Conservation (phyloP, 2,329 filamentous ascomycete genomes). For the Alternaria burnsii region DNA sequence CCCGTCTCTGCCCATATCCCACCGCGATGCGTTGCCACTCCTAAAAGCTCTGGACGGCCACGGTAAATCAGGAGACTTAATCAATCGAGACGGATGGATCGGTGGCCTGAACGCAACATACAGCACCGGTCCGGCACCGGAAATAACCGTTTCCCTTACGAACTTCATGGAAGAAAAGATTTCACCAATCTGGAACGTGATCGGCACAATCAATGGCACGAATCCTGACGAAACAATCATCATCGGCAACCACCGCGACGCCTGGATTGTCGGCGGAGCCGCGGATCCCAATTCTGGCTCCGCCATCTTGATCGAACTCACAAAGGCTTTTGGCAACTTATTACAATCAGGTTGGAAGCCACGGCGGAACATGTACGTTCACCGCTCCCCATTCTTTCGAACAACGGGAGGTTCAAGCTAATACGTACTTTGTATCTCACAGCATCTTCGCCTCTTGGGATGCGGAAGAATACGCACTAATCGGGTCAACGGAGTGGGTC, state of each 20-base stretch:
- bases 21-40: slow-evolving; percentile 79
- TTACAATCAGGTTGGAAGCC: slow-evolving; percentile 61
- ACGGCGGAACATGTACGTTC: slow-evolving; percentile 57
- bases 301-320: slow-evolving; percentile 59
- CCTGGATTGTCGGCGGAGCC: slow-evolving; percentile 63
- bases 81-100: slow-evolving; percentile 51
- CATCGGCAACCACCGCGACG: slow-evolving; percentile 63
- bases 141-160: slow-evolving; percentile 50
- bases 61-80: slow-evolving; percentile 64
- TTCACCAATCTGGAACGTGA: slow-evolving; percentile 80
- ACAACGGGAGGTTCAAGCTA: slow-evolving; percentile 47
- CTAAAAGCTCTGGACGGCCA: slow-evolving; percentile 83
- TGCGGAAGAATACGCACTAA: slow-evolving; percentile 51
- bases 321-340: slow-evolving; percentile 59
- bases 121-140: slow-evolving; percentile 59
- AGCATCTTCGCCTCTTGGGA: slow-evolving; percentile 55
- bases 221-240: slow-evolving; percentile 65
- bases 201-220: slow-evolving; percentile 72
- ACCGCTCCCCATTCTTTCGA: slow-evolving; percentile 4
- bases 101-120: slow-evolving; percentile 47
- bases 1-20: slow-evolving; percentile 87
- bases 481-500: slow-evolving; percentile 58
- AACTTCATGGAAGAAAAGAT: slow-evolving; percentile 84
- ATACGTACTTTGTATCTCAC: slow-evolving; percentile 25
- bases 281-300: slow-evolving; percentile 62